These are phyloP conservation scores for Yamadazyma dendronema DNA, from an alignment of 1,139 yeast species.

Conservation along the genomic window DNA sequence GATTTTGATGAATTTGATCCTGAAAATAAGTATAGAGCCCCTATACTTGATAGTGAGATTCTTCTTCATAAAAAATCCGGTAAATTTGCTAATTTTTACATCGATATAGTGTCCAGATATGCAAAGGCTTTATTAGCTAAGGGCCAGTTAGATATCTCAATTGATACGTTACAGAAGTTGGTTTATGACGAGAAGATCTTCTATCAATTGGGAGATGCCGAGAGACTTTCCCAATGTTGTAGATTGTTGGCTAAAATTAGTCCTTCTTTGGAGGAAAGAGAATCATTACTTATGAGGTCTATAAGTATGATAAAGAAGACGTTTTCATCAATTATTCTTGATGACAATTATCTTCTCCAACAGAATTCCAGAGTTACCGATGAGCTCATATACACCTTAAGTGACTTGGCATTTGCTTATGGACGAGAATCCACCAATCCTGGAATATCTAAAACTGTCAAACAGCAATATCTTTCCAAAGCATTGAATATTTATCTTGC, in stretches of 20 bases:
- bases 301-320: slow-evolving; percentile 37
- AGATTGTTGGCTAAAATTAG: slow-evolving; percentile 34
- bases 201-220: slow-evolving; percentile 44
- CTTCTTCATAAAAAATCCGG: slow-evolving; percentile 32
- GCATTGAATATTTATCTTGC: slow-evolving; percentile 40
- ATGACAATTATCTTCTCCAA: slow-evolving; percentile 25
- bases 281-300: slow-evolving; percentile 38
- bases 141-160: slow-evolving; percentile 35
- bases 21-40: slow-evolving; percentile 29
- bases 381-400: slow-evolving; percentile 34
- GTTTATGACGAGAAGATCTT: slow-evolving; percentile 40
- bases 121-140: slow-evolving; percentile 44
- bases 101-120: slow-evolving; percentile 44
- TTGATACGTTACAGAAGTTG: slow-evolving; percentile 28
- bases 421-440: slow-evolving; percentile 21
- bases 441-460: slow-evolving; percentile 5
- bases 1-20: slow-evolving; percentile 26
- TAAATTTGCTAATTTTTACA: slow-evolving; percentile 42
- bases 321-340: slow-evolving; percentile 27
- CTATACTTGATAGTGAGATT: slow-evolving; percentile 30
- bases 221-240: slow-evolving; percentile 42
- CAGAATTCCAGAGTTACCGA: slow-evolving; percentile 34
- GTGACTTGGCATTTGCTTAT: slow-evolving; percentile 34
- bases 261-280: slow-evolving; percentile 26
- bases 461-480: slow-evolving; percentile 20